These are phyloP conservation scores for Rosellinia necatrix DNA, from an alignment of 2,329 filamentous ascomycete genomes.

Conservation along the genomic window DNA sequence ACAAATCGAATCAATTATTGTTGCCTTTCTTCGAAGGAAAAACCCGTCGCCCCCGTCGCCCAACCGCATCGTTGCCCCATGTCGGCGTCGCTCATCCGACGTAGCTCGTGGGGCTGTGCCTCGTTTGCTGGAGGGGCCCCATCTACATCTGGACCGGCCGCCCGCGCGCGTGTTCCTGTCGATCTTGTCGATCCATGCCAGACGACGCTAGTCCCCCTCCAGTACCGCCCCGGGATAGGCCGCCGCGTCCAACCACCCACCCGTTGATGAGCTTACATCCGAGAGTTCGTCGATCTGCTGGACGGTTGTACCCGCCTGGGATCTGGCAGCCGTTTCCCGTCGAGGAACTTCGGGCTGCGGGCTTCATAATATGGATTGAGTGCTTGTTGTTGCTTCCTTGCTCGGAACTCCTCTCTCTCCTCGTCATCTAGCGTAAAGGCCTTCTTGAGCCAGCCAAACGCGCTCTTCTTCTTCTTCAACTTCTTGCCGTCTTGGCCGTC, in stretches of 20 bases:
- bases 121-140: not conserved
- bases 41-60: too few relatives aligned
- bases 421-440: conserved; percentile 69
- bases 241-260: not conserved
- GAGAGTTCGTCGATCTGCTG: conserved; percentile 19
- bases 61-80: too few relatives aligned
- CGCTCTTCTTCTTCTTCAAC: conserved; percentile 66
- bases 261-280: conserved; percentile 21
- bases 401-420: conserved; percentile 63
- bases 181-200: conserved; percentile 13
- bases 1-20: not conserved
- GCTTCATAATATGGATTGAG: conserved; percentile 55
- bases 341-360: conserved; percentile 58
- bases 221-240: not conserved
- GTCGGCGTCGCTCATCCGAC: too few relatives aligned
- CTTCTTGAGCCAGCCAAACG: conserved; percentile 71
- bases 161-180: conserved; percentile 9
- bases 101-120: too few relatives aligned
- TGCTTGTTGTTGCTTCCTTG: conserved; percentile 52
- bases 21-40: too few relatives aligned
- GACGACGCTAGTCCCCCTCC: not conserved
- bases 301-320: conserved; percentile 15
- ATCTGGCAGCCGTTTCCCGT: conserved; percentile 54
- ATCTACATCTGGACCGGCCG: not conserved
- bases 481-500: conserved; percentile 47